phyloP scores from a whole-genome alignment of 192 early-diverging fungal genomes.

The Backusella morwellensis region DNA sequence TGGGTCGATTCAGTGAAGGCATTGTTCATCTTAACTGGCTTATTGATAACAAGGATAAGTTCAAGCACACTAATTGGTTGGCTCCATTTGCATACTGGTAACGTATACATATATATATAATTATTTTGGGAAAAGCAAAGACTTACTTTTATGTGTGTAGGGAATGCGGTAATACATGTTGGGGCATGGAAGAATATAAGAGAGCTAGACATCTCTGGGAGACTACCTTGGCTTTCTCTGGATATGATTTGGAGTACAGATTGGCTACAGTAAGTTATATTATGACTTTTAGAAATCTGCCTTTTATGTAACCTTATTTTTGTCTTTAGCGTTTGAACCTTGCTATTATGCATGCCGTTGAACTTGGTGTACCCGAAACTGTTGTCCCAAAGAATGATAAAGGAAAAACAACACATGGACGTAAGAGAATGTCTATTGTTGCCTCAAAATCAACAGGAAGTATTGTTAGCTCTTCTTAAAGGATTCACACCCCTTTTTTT shows the following conservation, averaged over 20 bases:
- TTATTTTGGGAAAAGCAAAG: not conserved
- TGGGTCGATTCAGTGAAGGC: slow-evolving; percentile 40
- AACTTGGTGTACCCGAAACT: slow-evolving; percentile 29
- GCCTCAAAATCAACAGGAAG: slow-evolving; percentile 13
- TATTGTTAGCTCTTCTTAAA: slow-evolving; percentile 4
- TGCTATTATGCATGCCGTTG: slow-evolving; percentile 32
- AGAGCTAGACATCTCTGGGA: slow-evolving; percentile 48
- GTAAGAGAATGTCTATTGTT: slow-evolving; percentile 37
- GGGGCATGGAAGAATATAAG: slow-evolving; percentile 37
- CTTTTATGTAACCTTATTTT: not conserved
- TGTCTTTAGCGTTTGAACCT: slow-evolving; percentile 29
- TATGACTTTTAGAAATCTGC: not conserved
- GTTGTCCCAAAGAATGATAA: slow-evolving; percentile 14
- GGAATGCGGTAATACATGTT: slow-evolving; percentile 49
- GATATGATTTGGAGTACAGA: slow-evolving; percentile 54
- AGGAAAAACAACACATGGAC: slow-evolving; percentile 30
- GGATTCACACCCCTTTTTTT: not conserved
- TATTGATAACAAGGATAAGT: slow-evolving; percentile 40
- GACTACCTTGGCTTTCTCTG: slow-evolving; percentile 34
- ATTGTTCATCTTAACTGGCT: slow-evolving; percentile 51
- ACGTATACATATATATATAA: not conserved
- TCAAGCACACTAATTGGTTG: slow-evolving; percentile 45
- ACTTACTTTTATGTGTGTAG: slow-evolving; percentile 1
- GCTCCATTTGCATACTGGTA: slow-evolving; percentile 55
- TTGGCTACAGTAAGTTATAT: slow-evolving; percentile 31